phyloP scores from a whole-genome alignment of 1,284 basidiomycete genomes.

The Trametes hirsuta region DNA sequence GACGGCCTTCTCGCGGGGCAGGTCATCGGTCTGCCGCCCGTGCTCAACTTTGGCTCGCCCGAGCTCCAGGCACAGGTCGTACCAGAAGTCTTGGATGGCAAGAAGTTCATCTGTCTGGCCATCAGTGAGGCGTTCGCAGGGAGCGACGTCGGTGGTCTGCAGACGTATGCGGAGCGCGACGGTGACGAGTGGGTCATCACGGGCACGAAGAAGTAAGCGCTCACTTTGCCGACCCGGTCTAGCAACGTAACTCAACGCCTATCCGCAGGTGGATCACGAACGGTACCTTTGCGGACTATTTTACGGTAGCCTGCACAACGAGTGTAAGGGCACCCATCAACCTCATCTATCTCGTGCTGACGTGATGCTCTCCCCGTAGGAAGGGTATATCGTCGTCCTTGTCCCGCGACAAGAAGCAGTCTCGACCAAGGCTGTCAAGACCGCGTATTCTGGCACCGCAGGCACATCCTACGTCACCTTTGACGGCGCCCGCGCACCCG shows the following conservation, averaged over 20 bases:
- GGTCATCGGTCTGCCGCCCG: slow-evolving; percentile 84
- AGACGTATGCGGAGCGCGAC: slow-evolving; percentile 84
- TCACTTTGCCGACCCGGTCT: neutral
- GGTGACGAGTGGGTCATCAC: slow-evolving; percentile 87
- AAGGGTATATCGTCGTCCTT: slow-evolving; percentile 87
- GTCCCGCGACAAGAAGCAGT: slow-evolving; percentile 82
- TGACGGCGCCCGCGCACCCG: slow-evolving; percentile 88
- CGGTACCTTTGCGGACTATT: slow-evolving; percentile 80
- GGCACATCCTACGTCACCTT: slow-evolving; percentile 94
- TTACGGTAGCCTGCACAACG: slow-evolving; percentile 77
- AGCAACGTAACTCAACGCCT: neutral
- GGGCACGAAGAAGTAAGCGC: slow-evolving; percentile 78
- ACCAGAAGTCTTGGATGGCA: slow-evolving; percentile 74
- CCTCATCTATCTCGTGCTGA: neutral
- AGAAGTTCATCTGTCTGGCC: slow-evolving; percentile 78
- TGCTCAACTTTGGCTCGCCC: slow-evolving; percentile 85
- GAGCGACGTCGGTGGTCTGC: slow-evolving; percentile 86
- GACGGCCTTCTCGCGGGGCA: slow-evolving; percentile 84
- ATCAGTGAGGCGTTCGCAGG: slow-evolving; percentile 88
- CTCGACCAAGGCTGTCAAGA: slow-evolving; percentile 91
- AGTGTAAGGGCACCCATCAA: slow-evolving; percentile 43
- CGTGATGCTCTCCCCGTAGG: slow-evolving; percentile 38
- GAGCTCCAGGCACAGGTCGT: slow-evolving; percentile 75
- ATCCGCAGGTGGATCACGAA: slow-evolving; percentile 89
- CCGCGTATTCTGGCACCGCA: slow-evolving; percentile 82